Conservation (phyloP, 306 rosid genomes). For the Myrica gale region DNA sequence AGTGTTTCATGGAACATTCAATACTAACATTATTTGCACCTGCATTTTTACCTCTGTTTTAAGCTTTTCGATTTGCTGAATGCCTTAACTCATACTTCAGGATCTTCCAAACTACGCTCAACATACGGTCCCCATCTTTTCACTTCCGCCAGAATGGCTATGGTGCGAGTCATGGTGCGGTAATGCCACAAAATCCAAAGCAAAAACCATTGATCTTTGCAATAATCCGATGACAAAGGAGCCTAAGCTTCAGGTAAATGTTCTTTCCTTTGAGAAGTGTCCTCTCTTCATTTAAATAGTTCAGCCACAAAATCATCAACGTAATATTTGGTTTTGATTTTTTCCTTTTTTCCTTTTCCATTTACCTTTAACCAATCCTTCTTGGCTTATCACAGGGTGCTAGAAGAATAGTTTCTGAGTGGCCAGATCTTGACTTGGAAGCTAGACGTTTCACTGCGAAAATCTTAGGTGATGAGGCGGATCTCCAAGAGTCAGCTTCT, state of each 20-base stretch:
- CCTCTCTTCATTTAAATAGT: constrained; percentile 12
- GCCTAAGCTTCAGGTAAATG: constrained; percentile 88
- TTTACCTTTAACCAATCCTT: constrained; percentile 19
- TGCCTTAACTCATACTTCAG: constrained; percentile 42
- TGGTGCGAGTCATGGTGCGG: constrained; percentile 99
- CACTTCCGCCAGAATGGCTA: constrained; percentile 97
- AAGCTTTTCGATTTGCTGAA: not conserved
- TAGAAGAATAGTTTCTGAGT: constrained; percentile 82
- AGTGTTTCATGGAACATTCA: not conserved
- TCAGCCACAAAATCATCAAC: constrained; percentile 3
- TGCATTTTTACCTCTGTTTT: not conserved
- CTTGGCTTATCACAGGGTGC: constrained; percentile 63
- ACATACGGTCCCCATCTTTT: constrained; percentile 86
- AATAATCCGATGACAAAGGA: constrained; percentile 99
- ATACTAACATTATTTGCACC: not conserved
- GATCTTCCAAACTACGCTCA: constrained; percentile 99
- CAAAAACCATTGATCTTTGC: constrained; percentile 97
- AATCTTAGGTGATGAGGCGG: constrained; percentile 61
- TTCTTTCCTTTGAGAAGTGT: constrained; percentile 10
- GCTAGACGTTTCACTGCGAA: constrained; percentile 80
- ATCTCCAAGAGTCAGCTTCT: constrained; percentile 46
- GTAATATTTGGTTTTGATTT: not conserved
- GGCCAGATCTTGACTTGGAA: constrained; percentile 92
- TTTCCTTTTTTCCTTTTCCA: not conserved
- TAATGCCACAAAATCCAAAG: constrained; percentile 87